A percentile compares a stretch with the other conserved stretches of the same genome.
These are phyloP conservation scores for Pleurotus sapidus DNA, from an alignment of 768 basidiomycete genomes.

Conservation along the genomic window DNA sequence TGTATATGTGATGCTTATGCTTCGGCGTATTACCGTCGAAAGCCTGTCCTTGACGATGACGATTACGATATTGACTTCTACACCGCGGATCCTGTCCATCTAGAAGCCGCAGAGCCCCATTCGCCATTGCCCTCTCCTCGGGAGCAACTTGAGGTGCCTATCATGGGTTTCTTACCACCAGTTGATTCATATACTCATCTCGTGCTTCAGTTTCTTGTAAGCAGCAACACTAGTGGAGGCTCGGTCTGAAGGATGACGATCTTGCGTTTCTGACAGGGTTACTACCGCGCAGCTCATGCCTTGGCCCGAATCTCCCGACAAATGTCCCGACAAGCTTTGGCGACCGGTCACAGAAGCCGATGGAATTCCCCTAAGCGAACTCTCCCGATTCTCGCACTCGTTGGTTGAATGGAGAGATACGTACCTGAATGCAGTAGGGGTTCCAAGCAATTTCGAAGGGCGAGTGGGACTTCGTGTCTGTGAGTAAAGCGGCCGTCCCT, in stretches of 20 bases:
- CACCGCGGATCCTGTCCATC: constrained; percentile 59
- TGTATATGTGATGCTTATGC: constrained; percentile 82
- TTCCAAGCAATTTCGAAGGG: constrained; percentile 82
- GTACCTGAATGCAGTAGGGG: constrained; percentile 76
- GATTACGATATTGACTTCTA: constrained; percentile 92
- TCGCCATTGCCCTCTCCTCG: constrained; percentile 59
- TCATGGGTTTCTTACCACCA: constrained; percentile 5
- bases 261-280: constrained; percentile 49
- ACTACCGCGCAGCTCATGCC: constrained; percentile 80
- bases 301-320: constrained; percentile 81
- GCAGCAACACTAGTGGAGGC: constrained; percentile 17
- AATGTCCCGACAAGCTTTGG: constrained; percentile 82
- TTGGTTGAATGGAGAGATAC: constrained; percentile 74
- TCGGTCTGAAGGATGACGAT: neutral
- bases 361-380: constrained; percentile 70
- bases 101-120: constrained; percentile 44
- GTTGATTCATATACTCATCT: constrained; percentile 9
- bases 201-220: constrained; percentile 60
- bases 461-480: constrained; percentile 85
- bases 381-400: constrained; percentile 51
- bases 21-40: constrained; percentile 80
- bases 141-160: constrained; percentile 74
- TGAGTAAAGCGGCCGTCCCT: constrained; percentile 1
- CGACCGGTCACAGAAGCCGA: constrained; percentile 71
- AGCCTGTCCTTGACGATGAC: constrained; percentile 83